Evolutionary conservation across 805 yeast species (phyloP), one percentile per base, ranked within the genome.

Genomic region (Torulaspora gathmanii): DNA sequence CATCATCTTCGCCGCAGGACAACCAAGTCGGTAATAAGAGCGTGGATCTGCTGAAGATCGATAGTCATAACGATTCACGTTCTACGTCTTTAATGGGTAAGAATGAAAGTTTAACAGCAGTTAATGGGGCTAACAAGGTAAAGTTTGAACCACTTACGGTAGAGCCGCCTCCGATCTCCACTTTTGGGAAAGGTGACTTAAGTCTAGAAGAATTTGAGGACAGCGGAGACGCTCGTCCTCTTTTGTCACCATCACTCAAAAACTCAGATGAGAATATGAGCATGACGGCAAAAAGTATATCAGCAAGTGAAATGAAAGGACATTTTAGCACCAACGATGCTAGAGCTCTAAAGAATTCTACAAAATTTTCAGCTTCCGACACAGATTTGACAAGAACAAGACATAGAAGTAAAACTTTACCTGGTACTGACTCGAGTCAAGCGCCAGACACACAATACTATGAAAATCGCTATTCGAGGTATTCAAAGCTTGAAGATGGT

Each of bases 151-250:
- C 54, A 67, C 71, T 58, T 66, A 70, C 49, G 66, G 75, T 8
- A 51, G 75, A 12, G 53, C 74, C 49, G 68, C 74, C 78, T 3
- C 77, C 80, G 0, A 57, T 79, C 11, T 68, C 74, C 23, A 71
- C 83, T 0, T 56, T 79, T 55, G 85, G 85, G 3, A 67, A 67
- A 37, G 85, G 85, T 2, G 74, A 76, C 45, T 63, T 79, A 31
- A 67, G 71, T 0, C 60, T 76, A 22, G 72, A 68, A 38, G 70
- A 56, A 6, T 53, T 66, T 31, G 46, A 40, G 10, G 49, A 46
- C 16, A 26, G 37, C 15, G 22, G 16, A 15, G 36, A 33, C 12
- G 34, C 31, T n/a, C 43, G 42, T 8, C 42, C 39, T 20, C 34
- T 28, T 4, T 28, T 46, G 10, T 27, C 44, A 10, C 42, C 46